Percentiles rank a stretch among this genome's conserved stretches.
Conservation (phyloP, 2,329 filamentous ascomycete species). For the Phaeosphaeria sp. region DNA sequence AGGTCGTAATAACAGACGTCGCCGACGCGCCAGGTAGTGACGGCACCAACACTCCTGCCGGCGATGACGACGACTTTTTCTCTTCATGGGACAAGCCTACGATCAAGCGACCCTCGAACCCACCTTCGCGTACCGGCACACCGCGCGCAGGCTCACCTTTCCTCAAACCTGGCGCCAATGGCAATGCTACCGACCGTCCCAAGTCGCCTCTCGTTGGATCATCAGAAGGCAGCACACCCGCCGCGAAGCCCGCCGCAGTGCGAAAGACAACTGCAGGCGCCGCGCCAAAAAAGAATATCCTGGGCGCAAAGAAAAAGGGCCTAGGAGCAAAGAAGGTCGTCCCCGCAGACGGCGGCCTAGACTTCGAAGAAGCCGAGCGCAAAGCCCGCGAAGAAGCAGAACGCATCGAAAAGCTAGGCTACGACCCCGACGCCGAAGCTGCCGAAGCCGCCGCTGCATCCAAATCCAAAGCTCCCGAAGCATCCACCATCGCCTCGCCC, state of each 20-base stretch:
- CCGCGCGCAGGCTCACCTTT: constrained; percentile 89
- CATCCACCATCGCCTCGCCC: constrained; percentile 72
- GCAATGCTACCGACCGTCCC: constrained; percentile 71
- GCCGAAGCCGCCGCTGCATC: constrained; percentile 44
- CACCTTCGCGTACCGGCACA: constrained; percentile 86
- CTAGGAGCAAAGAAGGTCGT: constrained; percentile 75
- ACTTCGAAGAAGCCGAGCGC: constrained; percentile 97
- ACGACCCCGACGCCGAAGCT: constrained; percentile 86
- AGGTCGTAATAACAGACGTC: constrained; percentile 83
- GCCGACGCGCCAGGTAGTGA: constrained; percentile 63
- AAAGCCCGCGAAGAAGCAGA: constrained; percentile 98
- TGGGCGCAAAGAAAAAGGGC: constrained; percentile 74
- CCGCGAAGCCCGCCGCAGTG: constrained; percentile 76
- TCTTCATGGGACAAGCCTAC: constrained; percentile 98
- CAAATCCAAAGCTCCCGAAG: constrained; percentile 53
- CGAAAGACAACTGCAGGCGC: constrained; percentile 71
- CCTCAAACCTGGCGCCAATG: constrained; percentile 72
- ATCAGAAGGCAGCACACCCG: constrained; percentile 58
- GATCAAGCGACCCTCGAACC: constrained; percentile 95
- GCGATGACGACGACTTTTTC: constrained; percentile 95
- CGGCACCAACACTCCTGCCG: constrained; percentile 76
- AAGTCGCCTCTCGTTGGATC: constrained; percentile 74
- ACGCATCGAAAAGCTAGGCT: constrained; percentile 91
- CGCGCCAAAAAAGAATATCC: constrained; percentile 81
- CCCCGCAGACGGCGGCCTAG: constrained; percentile 70